Percentiles rank a stretch among this genome's conserved stretches.
Evolutionary conservation across 2,329 filamentous ascomycete genomes (phyloP).

Genomic region (Hypoxylon sp.): DNA sequence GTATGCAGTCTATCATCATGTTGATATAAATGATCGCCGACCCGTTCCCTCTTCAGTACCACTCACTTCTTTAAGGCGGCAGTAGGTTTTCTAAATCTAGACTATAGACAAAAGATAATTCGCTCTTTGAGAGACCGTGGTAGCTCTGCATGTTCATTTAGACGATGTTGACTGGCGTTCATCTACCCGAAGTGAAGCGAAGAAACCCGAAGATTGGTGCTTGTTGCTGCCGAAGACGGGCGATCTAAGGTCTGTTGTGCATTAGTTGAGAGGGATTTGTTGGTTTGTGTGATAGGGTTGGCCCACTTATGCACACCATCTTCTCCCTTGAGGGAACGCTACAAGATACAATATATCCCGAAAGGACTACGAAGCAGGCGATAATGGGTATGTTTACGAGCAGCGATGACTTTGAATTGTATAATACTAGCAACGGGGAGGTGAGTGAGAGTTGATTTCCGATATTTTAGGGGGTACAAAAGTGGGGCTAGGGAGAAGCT

Average conservation of each 20-base stretch:
- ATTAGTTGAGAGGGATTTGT: neutral
- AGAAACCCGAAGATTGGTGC: neutral
- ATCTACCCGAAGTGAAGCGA: conserved; percentile 6
- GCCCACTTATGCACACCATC: neutral
- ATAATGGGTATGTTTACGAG: neutral
- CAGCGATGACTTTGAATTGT: neutral
- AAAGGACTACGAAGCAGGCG: neutral
- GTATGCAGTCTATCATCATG: conserved; percentile 38
- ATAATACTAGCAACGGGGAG: neutral
- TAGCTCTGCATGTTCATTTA: neutral
- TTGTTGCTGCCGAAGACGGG: conserved; percentile 4
- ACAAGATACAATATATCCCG: neutral
- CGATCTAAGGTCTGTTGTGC: neutral
- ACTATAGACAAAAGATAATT: neutral
- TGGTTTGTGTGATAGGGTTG: neutral
- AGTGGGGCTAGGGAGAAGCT: too few relatives aligned
- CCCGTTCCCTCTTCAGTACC: neutral
- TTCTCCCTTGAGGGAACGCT: neutral
- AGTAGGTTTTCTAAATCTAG: neutral
- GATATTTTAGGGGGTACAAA: neutral
- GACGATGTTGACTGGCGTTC: neutral
- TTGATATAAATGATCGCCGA: conserved; percentile 38
- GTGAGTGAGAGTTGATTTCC: neutral
- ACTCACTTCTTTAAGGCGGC: neutral
- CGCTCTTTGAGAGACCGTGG: neutral